phyloP scores from a whole-genome alignment of 805 yeast species.

The Cyberlindnera petersonii region DNA sequence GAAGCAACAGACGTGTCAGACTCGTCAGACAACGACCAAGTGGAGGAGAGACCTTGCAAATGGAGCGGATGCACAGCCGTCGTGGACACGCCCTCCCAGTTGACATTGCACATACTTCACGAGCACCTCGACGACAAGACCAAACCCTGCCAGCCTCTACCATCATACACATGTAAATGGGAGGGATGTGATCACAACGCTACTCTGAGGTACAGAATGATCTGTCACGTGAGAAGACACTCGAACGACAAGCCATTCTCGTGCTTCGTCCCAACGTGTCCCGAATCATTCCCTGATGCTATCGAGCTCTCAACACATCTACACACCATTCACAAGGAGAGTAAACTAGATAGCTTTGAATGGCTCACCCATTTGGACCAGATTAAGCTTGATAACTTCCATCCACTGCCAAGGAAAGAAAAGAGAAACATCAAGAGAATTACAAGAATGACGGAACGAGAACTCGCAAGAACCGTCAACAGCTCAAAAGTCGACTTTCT shows the following conservation, averaged over 20 bases:
- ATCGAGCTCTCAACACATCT: slow-evolving; percentile 66
- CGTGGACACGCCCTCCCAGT: background rate
- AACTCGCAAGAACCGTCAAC: slow-evolving; percentile 8
- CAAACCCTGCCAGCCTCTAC: slow-evolving; percentile 1
- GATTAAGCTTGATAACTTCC: slow-evolving; percentile 7
- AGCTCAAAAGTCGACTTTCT: slow-evolving; percentile 22
- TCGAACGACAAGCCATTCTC: slow-evolving; percentile 63
- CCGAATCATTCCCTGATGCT: slow-evolving; percentile 51
- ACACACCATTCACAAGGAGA: slow-evolving; percentile 45
- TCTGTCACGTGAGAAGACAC: slow-evolving; percentile 62
- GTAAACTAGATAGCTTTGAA: slow-evolving; percentile 9
- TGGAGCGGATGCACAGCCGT: slow-evolving; percentile 12
- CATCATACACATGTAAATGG: slow-evolving; percentile 48
- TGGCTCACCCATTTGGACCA: slow-evolving; percentile 21
- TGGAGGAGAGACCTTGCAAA: slow-evolving; percentile 10
- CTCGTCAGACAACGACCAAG: slow-evolving; percentile 5
- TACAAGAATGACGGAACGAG: slow-evolving; percentile 11
- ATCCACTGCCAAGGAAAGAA: slow-evolving; percentile 8
- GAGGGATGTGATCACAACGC: slow-evolving; percentile 50
- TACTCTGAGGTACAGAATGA: slow-evolving; percentile 50
- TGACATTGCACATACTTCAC: slow-evolving; percentile 12
- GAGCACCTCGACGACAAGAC: slow-evolving; percentile 12
- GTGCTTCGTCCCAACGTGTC: slow-evolving; percentile 67
- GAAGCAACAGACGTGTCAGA: slow-evolving; percentile 8
- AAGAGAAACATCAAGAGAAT: slow-evolving; percentile 10